Percentiles rank a stretch among this genome's conserved stretches.
phyloP scores from a whole-genome alignment of 1,139 yeast species.

The Eremothecium gossypii region DNA sequence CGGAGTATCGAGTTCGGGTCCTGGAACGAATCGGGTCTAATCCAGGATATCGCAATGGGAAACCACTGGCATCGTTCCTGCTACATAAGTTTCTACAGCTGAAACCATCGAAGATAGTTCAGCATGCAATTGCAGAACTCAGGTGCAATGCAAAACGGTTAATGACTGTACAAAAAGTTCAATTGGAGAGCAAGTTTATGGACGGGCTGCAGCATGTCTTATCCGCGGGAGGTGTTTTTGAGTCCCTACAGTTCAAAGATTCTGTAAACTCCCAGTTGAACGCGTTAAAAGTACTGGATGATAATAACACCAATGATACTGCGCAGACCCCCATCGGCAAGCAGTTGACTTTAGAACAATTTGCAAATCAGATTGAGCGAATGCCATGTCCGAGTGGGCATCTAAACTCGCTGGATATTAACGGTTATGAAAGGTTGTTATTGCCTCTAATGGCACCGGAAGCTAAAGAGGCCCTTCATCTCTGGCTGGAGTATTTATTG shows the following conservation, averaged over 20 bases:
- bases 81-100: constrained; percentile 14
- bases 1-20: constrained; percentile 24
- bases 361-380: background rate
- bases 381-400: background rate
- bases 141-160: constrained; percentile 14
- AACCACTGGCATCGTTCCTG: constrained; percentile 16
- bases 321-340: background rate
- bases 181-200: constrained; percentile 12
- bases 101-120: constrained; percentile 11
- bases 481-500: background rate
- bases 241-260: background rate
- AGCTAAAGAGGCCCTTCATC: background rate
- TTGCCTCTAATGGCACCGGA: background rate
- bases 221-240: background rate
- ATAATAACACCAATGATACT: background rate
- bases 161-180: constrained; percentile 12
- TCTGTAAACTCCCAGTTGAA: background rate
- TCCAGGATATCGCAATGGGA: constrained; percentile 18
- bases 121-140: constrained; percentile 10
- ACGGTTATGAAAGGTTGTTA: background rate
- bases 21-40: constrained; percentile 14
- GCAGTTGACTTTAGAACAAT: constrained; percentile 1
- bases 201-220: background rate
- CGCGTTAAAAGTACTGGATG: background rate
- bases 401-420: background rate